phyloP scores from a whole-genome alignment of 371 early-diverging fungal genomes.

The Blastocladiella emersonii region DNA sequence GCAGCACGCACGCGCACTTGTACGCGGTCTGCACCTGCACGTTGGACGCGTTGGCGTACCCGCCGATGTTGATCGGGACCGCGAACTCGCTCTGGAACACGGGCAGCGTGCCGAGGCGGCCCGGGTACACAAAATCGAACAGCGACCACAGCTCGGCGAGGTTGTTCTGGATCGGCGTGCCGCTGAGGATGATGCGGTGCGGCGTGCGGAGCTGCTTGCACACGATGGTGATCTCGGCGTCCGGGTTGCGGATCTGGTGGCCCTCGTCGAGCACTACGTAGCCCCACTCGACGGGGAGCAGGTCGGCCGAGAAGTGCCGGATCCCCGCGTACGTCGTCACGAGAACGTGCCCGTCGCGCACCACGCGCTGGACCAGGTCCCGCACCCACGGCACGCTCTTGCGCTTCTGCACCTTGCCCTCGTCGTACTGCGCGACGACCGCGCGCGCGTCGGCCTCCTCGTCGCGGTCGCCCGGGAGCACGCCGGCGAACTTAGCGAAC shows the following conservation, averaged over 20 bases:
- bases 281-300: constrained; percentile 66
- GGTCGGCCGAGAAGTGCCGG: constrained; percentile 43
- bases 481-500: no score
- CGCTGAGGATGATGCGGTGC: constrained; percentile 63
- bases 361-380: constrained; percentile 21
- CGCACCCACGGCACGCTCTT: constrained; percentile 13
- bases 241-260: constrained; percentile 93
- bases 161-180: constrained; percentile 98
- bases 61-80: constrained; percentile 80
- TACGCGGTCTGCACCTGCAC: constrained; percentile 84
- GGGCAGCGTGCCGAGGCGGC: constrained; percentile 84
- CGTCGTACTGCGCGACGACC: constrained; percentile 12
- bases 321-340: constrained; percentile 80
- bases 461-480: constrained; percentile 4
- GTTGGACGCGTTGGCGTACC: constrained; percentile 77
- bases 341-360: constrained; percentile 54
- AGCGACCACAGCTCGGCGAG: constrained; percentile 93
- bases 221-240: constrained; percentile 69
- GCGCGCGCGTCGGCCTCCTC: constrained; percentile 15
- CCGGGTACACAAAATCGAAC: constrained; percentile 91
- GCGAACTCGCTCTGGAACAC: constrained; percentile 85
- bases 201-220: constrained; percentile 57
- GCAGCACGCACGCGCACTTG: constrained; percentile 74
- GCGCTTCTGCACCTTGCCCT: not conserved
- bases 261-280: constrained; percentile 96